Percentiles rank a stretch among this genome's conserved stretches.
These are phyloP conservation scores for Spatholobus suberectus DNA, from an alignment of 306 rosid genomes.

Conservation along the genomic window DNA sequence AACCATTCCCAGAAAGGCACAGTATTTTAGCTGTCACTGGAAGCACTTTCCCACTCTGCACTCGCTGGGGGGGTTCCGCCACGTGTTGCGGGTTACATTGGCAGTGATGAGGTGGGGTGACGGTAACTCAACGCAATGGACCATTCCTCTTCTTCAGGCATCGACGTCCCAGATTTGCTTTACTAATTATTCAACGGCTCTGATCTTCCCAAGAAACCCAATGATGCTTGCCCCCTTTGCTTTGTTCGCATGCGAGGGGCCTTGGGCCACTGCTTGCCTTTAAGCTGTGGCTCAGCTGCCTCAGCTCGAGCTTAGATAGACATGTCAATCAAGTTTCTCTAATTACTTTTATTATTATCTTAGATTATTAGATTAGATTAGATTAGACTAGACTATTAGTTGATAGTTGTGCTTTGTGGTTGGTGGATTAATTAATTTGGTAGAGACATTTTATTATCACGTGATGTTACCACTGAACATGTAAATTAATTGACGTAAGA, in stretches of 20 bases:
- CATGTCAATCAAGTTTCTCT: slow-evolving; percentile 24
- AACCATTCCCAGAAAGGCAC: neutral
- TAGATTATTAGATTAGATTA: neutral
- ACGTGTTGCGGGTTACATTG: slow-evolving; percentile 49
- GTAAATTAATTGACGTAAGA: too few relatives aligned
- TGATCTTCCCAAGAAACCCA: slow-evolving; percentile 27
- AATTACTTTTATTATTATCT: neutral
- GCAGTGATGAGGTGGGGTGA: slow-evolving; percentile 19
- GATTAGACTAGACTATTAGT: neutral
- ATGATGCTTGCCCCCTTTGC: slow-evolving; percentile 54
- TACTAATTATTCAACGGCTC: slow-evolving; percentile 9
- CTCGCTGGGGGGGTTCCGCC: slow-evolving; percentile 48
- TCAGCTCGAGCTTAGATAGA: too few relatives aligned
- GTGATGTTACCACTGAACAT: too few relatives aligned
- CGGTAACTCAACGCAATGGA: slow-evolving; percentile 51
- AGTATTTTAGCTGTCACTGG: slow-evolving; percentile 6
- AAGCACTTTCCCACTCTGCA: neutral
- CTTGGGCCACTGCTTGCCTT: neutral
- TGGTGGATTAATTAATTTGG: slow-evolving; percentile 21
- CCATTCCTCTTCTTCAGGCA: neutral
- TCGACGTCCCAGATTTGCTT: slow-evolving; percentile 36
- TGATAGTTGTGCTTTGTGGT: slow-evolving; percentile 18
- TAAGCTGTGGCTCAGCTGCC: too few relatives aligned
- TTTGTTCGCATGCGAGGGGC: slow-evolving; percentile 62
- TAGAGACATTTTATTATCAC: neutral